Conservation (phyloP, 2,329 filamentous ascomycete species). For the Microcyclospora tardicrescens region DNA sequence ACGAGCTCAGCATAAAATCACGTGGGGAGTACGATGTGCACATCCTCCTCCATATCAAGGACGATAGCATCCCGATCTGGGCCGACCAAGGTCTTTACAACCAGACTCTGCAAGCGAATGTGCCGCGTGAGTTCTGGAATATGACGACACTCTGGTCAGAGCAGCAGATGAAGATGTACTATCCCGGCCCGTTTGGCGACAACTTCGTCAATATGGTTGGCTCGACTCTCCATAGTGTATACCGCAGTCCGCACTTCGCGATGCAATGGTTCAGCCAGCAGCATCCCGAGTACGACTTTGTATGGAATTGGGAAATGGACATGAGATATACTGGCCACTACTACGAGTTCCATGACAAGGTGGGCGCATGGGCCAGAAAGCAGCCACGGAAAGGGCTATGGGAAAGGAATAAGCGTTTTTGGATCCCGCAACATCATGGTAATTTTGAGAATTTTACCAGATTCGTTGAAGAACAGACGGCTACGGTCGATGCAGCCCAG, state of each 20-base stretch:
- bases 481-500: conserved; percentile 34
- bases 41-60: conserved; percentile 73
- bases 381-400: conserved; percentile 61
- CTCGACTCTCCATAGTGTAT: conserved; percentile 72
- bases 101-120: conserved; percentile 51
- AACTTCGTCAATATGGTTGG: conserved; percentile 51
- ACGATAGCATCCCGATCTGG: conserved; percentile 64
- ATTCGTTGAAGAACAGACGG: conserved; percentile 47
- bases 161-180: conserved; percentile 80
- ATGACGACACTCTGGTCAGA: conserved; percentile 90
- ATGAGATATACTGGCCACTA: conserved; percentile 68
- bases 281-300: conserved; percentile 39
- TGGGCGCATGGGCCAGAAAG: conserved; percentile 49
- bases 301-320: conserved; percentile 89
- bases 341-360: conserved; percentile 62
- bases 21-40: conserved; percentile 81
- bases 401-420: conserved; percentile 62
- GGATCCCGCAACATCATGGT: conserved; percentile 56
- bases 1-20: conserved; percentile 66
- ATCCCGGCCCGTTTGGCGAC: conserved; percentile 73
- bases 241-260: conserved; percentile 48
- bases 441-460: conserved; percentile 55
- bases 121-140: conserved; percentile 75
- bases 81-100: conserved; percentile 57
- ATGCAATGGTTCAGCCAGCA: conserved; percentile 40